Base-by-base conservation (phyloP, 768 basidiomycete species). In the Pholiota conissans region DNA sequence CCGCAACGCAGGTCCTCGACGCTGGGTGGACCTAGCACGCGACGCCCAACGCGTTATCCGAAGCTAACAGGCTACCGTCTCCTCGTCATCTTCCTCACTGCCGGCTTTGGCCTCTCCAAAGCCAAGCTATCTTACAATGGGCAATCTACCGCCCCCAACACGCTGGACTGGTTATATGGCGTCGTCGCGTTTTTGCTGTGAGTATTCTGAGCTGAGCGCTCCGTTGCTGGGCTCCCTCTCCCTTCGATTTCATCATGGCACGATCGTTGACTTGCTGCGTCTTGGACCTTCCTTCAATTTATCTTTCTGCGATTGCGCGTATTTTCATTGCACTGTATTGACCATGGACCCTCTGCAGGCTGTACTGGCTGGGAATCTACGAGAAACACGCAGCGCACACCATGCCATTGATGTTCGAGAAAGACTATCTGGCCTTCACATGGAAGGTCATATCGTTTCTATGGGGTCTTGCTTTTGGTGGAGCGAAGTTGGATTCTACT, bases 281-380 rank as follows among this genome's bases (percentile, higher is more conserved):
- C n/a, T n/a, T n/a, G n/a, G n/a, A 22, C 8, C 26, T 37, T 37
- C 11, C 34, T n/a, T n/a, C 20, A 22, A 20, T 24, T 27, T 34
- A 24, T 22, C 28, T 22, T 13, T 20, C 11, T 20, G 24, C 28
- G 3, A 14, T 18, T 46, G n/a, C 22, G 52, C 13, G 8, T 10
- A 8, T 10, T 27, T 24, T 9, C n/a, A 11, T 18, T 45, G 22
- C 40, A 32, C n/a, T 54, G n/a, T n/a, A 52, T 52, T 32, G 51
- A 18, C 22, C 11, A n/a, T n/a, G n/a, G 11, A 11, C 40, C 16
- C 54, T 37, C 13, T 48, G 18, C 35, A 69, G 68, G 28, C 35
- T 71, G 30, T 69, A 71, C 49, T 71, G 68, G 70, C 34, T 71
- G 40, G 67, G 68, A 18, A 67, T 71, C 40, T 68, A 66, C 32